phyloP scores from a whole-genome alignment of 371 early-diverging fungal genomes.

The Basidiobolus heterosporus region DNA sequence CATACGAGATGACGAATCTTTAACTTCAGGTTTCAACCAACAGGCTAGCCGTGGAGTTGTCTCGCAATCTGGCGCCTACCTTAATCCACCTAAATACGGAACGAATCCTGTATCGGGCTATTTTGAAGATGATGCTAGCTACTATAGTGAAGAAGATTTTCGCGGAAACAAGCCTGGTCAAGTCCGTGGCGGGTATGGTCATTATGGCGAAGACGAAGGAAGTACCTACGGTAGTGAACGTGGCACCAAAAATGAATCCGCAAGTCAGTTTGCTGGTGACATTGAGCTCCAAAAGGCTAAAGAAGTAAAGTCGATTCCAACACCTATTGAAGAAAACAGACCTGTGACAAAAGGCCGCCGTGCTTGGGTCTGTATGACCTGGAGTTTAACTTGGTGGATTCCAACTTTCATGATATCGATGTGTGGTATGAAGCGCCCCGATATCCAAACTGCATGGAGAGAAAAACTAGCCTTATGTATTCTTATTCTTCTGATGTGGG shows the following conservation, averaged over 20 bases:
- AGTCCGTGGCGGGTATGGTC: not conserved
- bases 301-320: not conserved
- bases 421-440: constrained; percentile 67
- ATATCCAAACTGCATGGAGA: constrained; percentile 85
- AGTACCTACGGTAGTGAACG: not conserved
- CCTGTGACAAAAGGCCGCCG: constrained; percentile 25
- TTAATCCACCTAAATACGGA: not conserved
- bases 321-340: constrained; percentile 10
- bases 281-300: not conserved
- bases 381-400: constrained; percentile 58
- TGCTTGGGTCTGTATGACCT: constrained; percentile 54
- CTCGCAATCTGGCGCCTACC: not conserved
- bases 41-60: not conserved
- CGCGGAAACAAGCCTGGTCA: not conserved
- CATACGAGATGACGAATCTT: constrained; percentile 19
- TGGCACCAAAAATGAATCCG: not conserved
- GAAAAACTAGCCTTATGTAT: constrained; percentile 74
- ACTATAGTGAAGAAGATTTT: not conserved
- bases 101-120: not conserved
- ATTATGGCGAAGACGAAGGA: not conserved
- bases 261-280: not conserved
- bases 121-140: not conserved
- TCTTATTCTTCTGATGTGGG: constrained; percentile 38
- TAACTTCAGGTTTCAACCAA: not conserved
- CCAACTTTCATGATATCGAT: constrained; percentile 34